A percentile compares a stretch with the other conserved stretches of the same genome.
phyloP scores from a whole-genome alignment of 2,329 filamentous ascomycete genomes.

The Neobulgaria alba region DNA sequence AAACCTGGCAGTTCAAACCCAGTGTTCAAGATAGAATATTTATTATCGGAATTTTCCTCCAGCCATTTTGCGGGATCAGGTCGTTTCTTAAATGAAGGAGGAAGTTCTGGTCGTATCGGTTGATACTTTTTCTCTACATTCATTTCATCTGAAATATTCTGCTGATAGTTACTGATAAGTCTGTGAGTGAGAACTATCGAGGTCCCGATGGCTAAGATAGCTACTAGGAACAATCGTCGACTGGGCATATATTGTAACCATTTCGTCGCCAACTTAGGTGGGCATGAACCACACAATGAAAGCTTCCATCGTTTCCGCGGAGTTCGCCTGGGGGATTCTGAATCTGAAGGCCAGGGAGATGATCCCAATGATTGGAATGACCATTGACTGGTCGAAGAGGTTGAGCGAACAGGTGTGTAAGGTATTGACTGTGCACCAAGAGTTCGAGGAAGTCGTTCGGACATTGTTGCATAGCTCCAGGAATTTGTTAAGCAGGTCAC shows the following conservation, averaged over 20 bases:
- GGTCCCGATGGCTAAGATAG: too few species aligned
- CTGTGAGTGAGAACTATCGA: too few species aligned
- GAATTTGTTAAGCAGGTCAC: too few species aligned
- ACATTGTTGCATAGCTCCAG: too few species aligned
- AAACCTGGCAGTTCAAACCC: conserved; percentile 1
- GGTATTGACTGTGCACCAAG: neutral
- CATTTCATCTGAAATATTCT: too few species aligned
- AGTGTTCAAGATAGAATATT: conserved; percentile 19
- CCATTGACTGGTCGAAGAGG: neutral
- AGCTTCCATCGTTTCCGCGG: neutral
- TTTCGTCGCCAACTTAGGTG: too few species aligned
- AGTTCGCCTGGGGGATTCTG: neutral
- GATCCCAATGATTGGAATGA: neutral
- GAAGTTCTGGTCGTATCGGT: conserved; percentile 11
- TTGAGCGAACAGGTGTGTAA: neutral
- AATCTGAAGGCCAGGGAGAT: neutral
- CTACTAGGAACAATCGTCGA: too few species aligned
- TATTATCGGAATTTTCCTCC: conserved; percentile 29
- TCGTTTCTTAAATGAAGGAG: conserved; percentile 3
- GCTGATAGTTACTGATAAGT: too few species aligned
- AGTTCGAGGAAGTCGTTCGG: too few species aligned
- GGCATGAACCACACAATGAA: neutral
- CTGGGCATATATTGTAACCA: too few species aligned
- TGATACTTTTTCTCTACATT: too few species aligned
- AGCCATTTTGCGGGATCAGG: conserved; percentile 29